Evolutionary conservation across 2,329 filamentous ascomycete genomes (phyloP).

Genomic region (Curvularia sp.): DNA sequence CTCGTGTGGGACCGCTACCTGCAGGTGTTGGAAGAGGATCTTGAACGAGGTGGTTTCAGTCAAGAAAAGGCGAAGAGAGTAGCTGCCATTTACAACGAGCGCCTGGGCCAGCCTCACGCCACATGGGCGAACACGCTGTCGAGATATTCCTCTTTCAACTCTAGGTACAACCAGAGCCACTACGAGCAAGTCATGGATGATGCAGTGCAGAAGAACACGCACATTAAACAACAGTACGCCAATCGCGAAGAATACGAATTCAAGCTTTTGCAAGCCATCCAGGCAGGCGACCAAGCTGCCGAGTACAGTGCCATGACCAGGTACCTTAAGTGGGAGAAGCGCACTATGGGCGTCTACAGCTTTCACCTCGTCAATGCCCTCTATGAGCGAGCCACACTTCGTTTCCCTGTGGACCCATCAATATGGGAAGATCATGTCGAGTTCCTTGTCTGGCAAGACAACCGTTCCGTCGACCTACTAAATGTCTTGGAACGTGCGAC

Average conservation of each 20-base stretch:
- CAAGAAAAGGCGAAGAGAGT: slow-evolving; percentile 68
- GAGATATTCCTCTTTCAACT: slow-evolving; percentile 76
- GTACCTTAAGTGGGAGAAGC: slow-evolving; percentile 87
- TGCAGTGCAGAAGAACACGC: slow-evolving; percentile 67
- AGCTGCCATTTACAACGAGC: slow-evolving; percentile 72
- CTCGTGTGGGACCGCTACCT: slow-evolving; percentile 81
- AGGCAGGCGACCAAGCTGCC: slow-evolving; percentile 63
- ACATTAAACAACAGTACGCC: slow-evolving; percentile 69
- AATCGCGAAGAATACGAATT: slow-evolving; percentile 73
- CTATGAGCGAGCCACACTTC: slow-evolving; percentile 77
- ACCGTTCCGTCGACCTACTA: slow-evolving; percentile 62
- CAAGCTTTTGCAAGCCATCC: slow-evolving; percentile 66
- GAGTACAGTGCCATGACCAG: slow-evolving; percentile 64
- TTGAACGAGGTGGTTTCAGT: slow-evolving; percentile 62
- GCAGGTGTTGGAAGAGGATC: slow-evolving; percentile 72
- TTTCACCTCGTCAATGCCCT: slow-evolving; percentile 66
- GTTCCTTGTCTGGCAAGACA: slow-evolving; percentile 65
- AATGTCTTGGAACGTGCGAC: slow-evolving; percentile 82
- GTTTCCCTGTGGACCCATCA: slow-evolving; percentile 75
- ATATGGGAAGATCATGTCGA: slow-evolving; percentile 87
- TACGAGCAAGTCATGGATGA: slow-evolving; percentile 78
- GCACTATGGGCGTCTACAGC: slow-evolving; percentile 62
- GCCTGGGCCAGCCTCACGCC: slow-evolving; percentile 74
- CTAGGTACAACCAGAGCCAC: slow-evolving; percentile 71
- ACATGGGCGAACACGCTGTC: slow-evolving; percentile 79